Conservation (phyloP, 805 yeast genomes). For the Metschnikowia colocasiae region DNA sequence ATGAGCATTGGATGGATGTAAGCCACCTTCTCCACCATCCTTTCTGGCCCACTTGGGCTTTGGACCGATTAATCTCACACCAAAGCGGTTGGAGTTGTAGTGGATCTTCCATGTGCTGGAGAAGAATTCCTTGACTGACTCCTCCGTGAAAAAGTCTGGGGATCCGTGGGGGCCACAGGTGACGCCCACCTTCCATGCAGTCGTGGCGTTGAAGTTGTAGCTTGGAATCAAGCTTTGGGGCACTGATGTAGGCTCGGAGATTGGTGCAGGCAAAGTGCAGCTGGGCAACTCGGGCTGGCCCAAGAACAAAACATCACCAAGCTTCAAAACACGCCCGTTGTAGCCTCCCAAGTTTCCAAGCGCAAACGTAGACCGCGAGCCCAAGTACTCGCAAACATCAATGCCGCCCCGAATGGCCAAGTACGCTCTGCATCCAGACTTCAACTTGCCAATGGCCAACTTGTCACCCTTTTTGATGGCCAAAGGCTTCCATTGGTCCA, state of each 20-base stretch:
- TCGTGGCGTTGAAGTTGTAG: conserved; percentile 35
- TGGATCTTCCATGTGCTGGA: conserved; percentile 86
- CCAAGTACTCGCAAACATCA: conserved; percentile 90
- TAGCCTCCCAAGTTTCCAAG: conserved; percentile 90
- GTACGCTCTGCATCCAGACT: conserved; percentile 84
- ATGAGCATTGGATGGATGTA: conserved; percentile 98
- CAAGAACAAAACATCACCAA: conserved; percentile 87
- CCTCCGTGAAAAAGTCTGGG: conserved; percentile 85
- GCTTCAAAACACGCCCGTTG: conserved; percentile 86
- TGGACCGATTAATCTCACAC: conserved; percentile 91
- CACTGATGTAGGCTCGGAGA: conserved; percentile 55
- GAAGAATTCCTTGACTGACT: conserved; percentile 74
- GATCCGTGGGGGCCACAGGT: conserved; percentile 98
- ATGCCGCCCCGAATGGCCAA: conserved; percentile 89
- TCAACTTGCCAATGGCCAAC: conserved; percentile 74
- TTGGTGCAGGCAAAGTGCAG: conserved; percentile 70
- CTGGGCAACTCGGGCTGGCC: conserved; percentile 71
- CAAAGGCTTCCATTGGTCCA: conserved; percentile 71
- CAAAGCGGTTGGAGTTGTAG: conserved; percentile 95
- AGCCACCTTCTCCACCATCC: conserved; percentile 97
- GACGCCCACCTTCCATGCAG: conserved; percentile 82
- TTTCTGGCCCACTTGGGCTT: conserved; percentile 95
- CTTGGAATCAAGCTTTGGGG: conserved; percentile 57
- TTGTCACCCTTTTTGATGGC: conserved; percentile 69
- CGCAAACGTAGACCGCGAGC: conserved; percentile 96